Conservation (phyloP, 2,329 filamentous ascomycete species). For the Monilinia fructigena region DNA sequence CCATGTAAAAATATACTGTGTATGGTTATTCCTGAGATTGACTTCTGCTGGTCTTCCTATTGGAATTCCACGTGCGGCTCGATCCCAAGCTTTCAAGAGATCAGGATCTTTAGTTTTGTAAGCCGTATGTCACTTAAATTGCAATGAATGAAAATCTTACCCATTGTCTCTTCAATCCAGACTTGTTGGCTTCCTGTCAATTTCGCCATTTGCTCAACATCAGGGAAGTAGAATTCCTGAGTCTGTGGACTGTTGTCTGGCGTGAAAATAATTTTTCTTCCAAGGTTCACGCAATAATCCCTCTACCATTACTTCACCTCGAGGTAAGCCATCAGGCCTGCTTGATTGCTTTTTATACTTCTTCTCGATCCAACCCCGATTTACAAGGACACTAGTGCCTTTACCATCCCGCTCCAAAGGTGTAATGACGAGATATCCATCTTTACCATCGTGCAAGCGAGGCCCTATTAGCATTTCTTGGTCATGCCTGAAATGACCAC, state of each 20-base stretch:
- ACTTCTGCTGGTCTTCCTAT: conserved; percentile 87
- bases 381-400: conserved; percentile 75
- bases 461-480: conserved; percentile 96
- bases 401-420: conserved; percentile 72
- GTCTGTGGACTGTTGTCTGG: conserved; percentile 82
- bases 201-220: conserved; percentile 86
- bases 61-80: conserved; percentile 78
- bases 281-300: conserved; percentile 84
- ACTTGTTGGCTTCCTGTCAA: conserved; percentile 80
- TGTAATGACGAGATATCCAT: conserved; percentile 89
- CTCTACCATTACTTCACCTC: conserved; percentile 73
- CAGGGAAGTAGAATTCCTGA: conserved; percentile 91
- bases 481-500: conserved; percentile 76
- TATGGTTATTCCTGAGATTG: conserved; percentile 92
- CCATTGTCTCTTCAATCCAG: conserved; percentile 95
- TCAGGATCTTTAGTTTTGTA: conserved; percentile 62
- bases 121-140: not conserved
- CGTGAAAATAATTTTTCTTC: conserved; percentile 99
- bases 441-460: conserved; percentile 80
- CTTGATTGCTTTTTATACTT: conserved; percentile 63
- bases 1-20: conserved; percentile 99
- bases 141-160: conserved; percentile 48
- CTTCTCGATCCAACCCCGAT: conserved; percentile 88
- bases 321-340: conserved; percentile 63
- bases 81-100: conserved; percentile 71